Evolutionary conservation across 352 stramenopile genomes (phyloP).

Genomic region (Pythium sukuiense): DNA sequence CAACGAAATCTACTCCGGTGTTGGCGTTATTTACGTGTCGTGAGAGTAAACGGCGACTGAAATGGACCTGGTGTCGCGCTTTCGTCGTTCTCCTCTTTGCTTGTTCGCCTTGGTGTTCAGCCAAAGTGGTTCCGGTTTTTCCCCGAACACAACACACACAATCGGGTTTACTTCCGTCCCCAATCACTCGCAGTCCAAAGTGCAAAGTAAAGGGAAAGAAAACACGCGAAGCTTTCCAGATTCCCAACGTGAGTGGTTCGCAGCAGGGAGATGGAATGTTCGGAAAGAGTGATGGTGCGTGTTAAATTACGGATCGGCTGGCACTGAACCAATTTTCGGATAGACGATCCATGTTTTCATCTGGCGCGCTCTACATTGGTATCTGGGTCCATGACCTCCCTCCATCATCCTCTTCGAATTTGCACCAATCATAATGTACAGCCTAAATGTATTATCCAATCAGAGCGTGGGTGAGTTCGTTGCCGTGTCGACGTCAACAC

Average conservation of each 20-base stretch:
- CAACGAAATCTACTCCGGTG: background rate
- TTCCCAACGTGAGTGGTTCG: conserved; percentile 6
- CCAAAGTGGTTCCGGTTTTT: conserved; percentile 1
- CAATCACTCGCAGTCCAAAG: conserved; percentile 19
- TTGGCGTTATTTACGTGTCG: conserved; percentile 2
- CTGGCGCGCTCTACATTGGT: conserved; percentile 8
- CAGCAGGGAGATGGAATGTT: conserved; percentile 24
- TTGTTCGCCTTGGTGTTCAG: conserved; percentile 1
- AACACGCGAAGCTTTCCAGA: conserved; percentile 14
- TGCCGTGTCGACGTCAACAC: conserved; percentile 2
- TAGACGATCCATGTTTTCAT: background rate
- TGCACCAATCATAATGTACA: conserved; percentile 5
- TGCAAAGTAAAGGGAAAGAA: conserved; percentile 17
- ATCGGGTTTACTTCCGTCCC: background rate
- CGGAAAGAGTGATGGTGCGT: conserved; percentile 15
- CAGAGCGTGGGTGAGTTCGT: background rate
- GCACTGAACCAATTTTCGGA: conserved; percentile 4
- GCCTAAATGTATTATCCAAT: background rate
- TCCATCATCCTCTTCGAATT: background rate
- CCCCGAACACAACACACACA: background rate
- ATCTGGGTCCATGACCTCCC: background rate
- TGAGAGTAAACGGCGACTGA: background rate
- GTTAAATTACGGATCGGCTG: conserved; percentile 15
- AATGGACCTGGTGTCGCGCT: background rate
- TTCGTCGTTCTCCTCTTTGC: background rate